Conservation (phyloP, 2,329 filamentous ascomycete genomes). For the Akanthomyces dipterigenus region DNA sequence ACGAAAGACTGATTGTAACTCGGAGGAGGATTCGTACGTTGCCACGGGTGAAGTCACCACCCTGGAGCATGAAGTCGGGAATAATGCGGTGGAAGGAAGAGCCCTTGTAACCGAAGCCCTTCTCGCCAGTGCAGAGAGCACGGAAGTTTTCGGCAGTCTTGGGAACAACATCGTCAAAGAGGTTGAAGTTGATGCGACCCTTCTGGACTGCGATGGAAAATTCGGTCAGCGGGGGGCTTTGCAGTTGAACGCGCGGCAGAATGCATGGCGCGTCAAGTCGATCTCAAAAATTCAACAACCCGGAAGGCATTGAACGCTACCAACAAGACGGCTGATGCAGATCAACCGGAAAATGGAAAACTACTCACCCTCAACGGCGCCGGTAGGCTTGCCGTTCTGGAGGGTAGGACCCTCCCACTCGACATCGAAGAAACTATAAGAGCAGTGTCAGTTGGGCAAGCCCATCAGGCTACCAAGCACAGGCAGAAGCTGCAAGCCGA, state of each 20-base stretch:
- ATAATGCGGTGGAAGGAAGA: conserved; percentile 92
- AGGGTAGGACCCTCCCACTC: conserved; percentile 67
- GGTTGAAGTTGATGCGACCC: conserved; percentile 81
- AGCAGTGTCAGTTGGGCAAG: conserved; percentile 17
- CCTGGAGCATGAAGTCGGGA: conserved; percentile 90
- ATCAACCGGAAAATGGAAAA: conserved; percentile 5
- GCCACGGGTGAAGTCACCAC: conserved; percentile 87
- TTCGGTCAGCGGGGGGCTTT: conserved; percentile 5
- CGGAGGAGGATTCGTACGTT: conserved; percentile 56
- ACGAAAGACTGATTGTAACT: not conserved
- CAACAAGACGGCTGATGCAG: not conserved
- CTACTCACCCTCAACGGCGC: conserved; percentile 52
- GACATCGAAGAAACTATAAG: conserved; percentile 61
- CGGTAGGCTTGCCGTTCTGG: conserved; percentile 50
- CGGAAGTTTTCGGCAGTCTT: conserved; percentile 84
- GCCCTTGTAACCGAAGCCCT: conserved; percentile 76
- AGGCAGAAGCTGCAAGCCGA: conserved; percentile 17
- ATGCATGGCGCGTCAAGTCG: not conserved
- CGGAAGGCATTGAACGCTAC: not conserved
- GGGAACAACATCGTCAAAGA: conserved; percentile 80
- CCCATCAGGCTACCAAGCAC: not conserved
- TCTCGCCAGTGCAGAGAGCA: conserved; percentile 71
- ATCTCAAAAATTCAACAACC: not conserved
- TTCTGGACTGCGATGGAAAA: conserved; percentile 49
- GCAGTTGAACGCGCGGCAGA: not conserved